Evolutionary conservation across 495 filamentous ascomycete genomes (phyloP), one percentile per base, ranked within the genome.

Genomic region (Penicillium cosmopolitanum): DNA sequence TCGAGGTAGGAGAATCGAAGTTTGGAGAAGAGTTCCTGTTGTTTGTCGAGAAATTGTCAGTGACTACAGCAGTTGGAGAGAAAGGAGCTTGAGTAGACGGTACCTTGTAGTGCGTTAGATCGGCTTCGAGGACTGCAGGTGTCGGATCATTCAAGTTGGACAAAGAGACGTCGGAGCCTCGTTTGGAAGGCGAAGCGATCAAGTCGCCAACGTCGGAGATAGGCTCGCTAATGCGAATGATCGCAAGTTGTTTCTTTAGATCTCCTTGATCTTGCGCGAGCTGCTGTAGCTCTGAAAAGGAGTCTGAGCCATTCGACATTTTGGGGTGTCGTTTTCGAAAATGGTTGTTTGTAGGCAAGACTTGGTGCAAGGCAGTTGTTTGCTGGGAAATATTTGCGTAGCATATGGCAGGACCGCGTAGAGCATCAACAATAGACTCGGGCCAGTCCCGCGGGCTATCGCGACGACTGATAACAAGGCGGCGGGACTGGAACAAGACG

Each of bases 1-100:
- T 77, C 72, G 57, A 77, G 68, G 66, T 84, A 98, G 64, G 91
- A 96, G 79, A 98, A 98, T 69, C 93, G 91, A 28, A 98, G 84
- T 76, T 97, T 97, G 43, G 91, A 89, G 74, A 97, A 98, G 31
- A 98, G 85, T 77, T 97, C 95, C 82, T 88, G 59, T 50, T 12
- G 12, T 11, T 57, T 10, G n/a, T 46, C 2, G 10, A 51, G 59
- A 51, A 38, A 25, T 48, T 15, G 16, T 51, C 23, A 54, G 34
- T n/a, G 42, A 31, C 35, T 31, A 48, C 12, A 9, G 5, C 16
- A 4, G 16, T n/a, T 44, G 42, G 12, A 13, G 21, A 25, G 4
- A n/a, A 23, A 8, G 23, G 21, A 40, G 34, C 31, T n/a, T 21
- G 34, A 42, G 34, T 28, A 12, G 31, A 18, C 42, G 66, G 28